A percentile compares a stretch with the other conserved stretches of the same genome.
phyloP scores from a whole-genome alignment of 805 yeast species.

The Ogataea populi-albae region DNA sequence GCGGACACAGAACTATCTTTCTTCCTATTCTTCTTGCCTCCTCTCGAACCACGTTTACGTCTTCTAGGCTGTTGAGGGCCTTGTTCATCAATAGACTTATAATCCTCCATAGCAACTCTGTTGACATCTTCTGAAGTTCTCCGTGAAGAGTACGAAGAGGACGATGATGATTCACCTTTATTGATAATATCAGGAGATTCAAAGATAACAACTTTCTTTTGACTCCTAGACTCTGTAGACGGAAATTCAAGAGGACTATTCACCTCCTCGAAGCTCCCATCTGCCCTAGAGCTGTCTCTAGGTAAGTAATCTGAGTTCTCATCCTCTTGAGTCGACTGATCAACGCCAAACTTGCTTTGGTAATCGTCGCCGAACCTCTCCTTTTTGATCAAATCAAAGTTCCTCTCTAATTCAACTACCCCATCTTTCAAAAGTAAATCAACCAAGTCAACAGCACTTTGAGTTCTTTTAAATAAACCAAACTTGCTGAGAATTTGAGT shows the following conservation, averaged over 20 bases:
- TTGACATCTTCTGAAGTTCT: conserved; percentile 8
- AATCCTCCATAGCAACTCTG: conserved; percentile 5
- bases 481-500: conserved; percentile 29
- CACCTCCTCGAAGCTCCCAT: neutral
- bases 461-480: conserved; percentile 34
- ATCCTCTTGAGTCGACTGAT: conserved; percentile 1
- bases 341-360: conserved; percentile 9
- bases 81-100: conserved; percentile 15
- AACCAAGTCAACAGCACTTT: conserved; percentile 34
- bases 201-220: conserved; percentile 14
- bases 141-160: conserved; percentile 15
- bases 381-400: conserved; percentile 24
- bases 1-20: conserved; percentile 18
- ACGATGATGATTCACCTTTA: conserved; percentile 12
- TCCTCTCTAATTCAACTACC: conserved; percentile 25
- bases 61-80: conserved; percentile 40
- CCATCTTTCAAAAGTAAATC: conserved; percentile 30
- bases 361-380: conserved; percentile 20
- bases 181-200: conserved; percentile 11
- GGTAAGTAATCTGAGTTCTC: conserved; percentile 6
- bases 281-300: conserved; percentile 3
- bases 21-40: conserved; percentile 63
- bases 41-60: conserved; percentile 82
- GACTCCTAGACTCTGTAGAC: neutral
- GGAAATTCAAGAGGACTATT: neutral